Conservation (phyloP, 179 eudicot genomes). For the Spergularia azorica region DNA sequence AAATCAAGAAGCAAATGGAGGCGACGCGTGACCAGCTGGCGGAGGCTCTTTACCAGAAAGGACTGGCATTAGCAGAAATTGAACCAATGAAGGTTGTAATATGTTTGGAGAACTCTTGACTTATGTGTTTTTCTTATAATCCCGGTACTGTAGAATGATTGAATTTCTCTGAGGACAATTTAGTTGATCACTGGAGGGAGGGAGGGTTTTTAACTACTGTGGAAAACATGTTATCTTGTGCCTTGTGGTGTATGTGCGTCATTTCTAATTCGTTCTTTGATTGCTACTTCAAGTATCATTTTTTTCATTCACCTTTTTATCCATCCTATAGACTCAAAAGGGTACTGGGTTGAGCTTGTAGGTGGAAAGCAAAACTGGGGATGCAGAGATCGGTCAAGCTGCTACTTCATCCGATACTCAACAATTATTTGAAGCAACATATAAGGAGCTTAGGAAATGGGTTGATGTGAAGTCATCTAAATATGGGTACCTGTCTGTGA, state of each 20-base stretch:
- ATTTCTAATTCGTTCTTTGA: not conserved
- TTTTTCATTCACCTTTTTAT: constrained; percentile 1
- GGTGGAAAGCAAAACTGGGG: constrained; percentile 49
- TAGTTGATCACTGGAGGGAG: not conserved
- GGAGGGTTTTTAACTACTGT: not conserved
- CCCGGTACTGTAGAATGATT: not conserved
- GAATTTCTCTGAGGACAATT: not conserved
- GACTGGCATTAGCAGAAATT: constrained; percentile 76
- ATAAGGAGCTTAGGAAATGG: constrained; percentile 88
- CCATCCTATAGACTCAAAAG: constrained; percentile 14
- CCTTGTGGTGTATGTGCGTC: no score
- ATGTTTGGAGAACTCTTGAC: not conserved
- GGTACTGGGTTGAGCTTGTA: constrained; percentile 30
- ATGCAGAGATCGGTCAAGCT: constrained; percentile 38
- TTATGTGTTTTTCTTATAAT: constrained; percentile 5
- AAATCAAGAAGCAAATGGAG: constrained; percentile 80
- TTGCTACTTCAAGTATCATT: not conserved
- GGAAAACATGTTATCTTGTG: not conserved
- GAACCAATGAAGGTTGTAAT: constrained; percentile 59
- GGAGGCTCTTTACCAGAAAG: constrained; percentile 90
- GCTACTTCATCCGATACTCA: constrained; percentile 28
- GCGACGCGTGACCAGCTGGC: constrained; percentile 79
- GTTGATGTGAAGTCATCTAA: constrained; percentile 78
- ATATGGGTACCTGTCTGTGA: constrained; percentile 66
- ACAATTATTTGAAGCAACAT: constrained; percentile 71